phyloP scores from a whole-genome alignment of 2,329 filamentous ascomycete genomes.

The Coniochaeta sp. region DNA sequence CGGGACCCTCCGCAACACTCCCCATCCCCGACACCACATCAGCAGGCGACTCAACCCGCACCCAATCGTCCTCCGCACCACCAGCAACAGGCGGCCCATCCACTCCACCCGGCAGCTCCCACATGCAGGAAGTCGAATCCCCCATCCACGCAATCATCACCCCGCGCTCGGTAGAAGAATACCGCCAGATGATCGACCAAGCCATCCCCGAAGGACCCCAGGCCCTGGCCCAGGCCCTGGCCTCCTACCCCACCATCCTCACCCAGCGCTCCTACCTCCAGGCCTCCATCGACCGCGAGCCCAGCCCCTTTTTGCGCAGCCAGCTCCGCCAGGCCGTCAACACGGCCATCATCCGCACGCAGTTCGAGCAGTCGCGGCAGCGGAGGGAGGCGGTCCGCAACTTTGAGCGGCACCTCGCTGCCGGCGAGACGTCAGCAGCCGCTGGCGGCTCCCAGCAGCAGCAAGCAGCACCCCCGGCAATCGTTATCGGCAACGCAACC shows the following conservation, averaged over 20 bases:
- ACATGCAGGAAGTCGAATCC: conserved; percentile 21
- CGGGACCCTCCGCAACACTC: not conserved
- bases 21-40: not conserved
- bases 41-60: conserved; percentile 4
- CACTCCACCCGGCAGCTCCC: conserved; percentile 9
- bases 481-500: too few species aligned
- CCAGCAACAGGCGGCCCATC: conserved; percentile 6
- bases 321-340: conserved; percentile 44
- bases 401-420: conserved; percentile 7
- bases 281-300: conserved; percentile 42
- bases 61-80: conserved; percentile 9
- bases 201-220: conserved; percentile 42
- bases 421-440: not conserved
- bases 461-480: not conserved
- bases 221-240: conserved; percentile 38
- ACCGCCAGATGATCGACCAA: conserved; percentile 45
- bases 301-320: conserved; percentile 37
- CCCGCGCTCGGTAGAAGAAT: conserved; percentile 31
- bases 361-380: conserved; percentile 32
- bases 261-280: conserved; percentile 41
- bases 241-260: conserved; percentile 40
- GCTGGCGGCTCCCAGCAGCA: not conserved
- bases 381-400: conserved; percentile 18
- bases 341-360: conserved; percentile 35
- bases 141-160: conserved; percentile 24